Evolutionary conservation across 306 rosid species (phyloP).

Genomic region (Prunus armeniaca): DNA sequence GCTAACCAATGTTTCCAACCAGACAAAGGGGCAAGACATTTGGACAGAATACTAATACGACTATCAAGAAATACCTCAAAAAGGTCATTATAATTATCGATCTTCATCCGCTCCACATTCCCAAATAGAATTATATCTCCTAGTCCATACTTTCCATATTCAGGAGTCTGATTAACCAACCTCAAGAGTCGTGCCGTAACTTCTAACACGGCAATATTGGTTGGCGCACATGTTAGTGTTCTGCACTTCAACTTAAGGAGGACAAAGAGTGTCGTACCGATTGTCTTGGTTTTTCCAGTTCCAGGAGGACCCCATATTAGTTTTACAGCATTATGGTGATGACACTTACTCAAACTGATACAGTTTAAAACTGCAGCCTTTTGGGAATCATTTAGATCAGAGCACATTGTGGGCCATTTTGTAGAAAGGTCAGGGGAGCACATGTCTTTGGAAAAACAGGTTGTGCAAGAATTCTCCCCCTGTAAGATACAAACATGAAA

Average conservation of each 20-base stretch:
- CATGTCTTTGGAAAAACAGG: slow-evolving; percentile 12
- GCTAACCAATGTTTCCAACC: slow-evolving; percentile 23
- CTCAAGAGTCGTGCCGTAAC: slow-evolving; percentile 30
- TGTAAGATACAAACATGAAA: slow-evolving; percentile 17
- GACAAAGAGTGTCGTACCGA: slow-evolving; percentile 30
- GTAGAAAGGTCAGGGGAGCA: not conserved
- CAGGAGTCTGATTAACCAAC: not conserved
- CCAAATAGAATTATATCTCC: slow-evolving; percentile 38
- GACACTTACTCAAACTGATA: slow-evolving; percentile 27
- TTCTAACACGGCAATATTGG: slow-evolving; percentile 47
- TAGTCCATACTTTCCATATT: slow-evolving; percentile 12
- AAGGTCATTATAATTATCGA: slow-evolving; percentile 22
- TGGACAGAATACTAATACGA: slow-evolving; percentile 8
- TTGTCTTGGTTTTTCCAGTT: slow-evolving; percentile 66
- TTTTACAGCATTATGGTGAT: slow-evolving; percentile 28
- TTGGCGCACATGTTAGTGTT: slow-evolving; percentile 63
- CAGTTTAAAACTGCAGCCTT: slow-evolving; percentile 37
- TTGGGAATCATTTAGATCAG: slow-evolving; percentile 49
- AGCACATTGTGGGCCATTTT: not conserved
- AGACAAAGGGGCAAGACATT: not conserved
- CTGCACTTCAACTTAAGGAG: slow-evolving; percentile 32
- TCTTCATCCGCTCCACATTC: slow-evolving; percentile 22
- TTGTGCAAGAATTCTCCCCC: slow-evolving; percentile 32
- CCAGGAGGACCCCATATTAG: slow-evolving; percentile 74
- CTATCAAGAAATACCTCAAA: slow-evolving; percentile 22